Conservation (phyloP, 345 rosid genomes). For the Turnera subulata region DNA sequence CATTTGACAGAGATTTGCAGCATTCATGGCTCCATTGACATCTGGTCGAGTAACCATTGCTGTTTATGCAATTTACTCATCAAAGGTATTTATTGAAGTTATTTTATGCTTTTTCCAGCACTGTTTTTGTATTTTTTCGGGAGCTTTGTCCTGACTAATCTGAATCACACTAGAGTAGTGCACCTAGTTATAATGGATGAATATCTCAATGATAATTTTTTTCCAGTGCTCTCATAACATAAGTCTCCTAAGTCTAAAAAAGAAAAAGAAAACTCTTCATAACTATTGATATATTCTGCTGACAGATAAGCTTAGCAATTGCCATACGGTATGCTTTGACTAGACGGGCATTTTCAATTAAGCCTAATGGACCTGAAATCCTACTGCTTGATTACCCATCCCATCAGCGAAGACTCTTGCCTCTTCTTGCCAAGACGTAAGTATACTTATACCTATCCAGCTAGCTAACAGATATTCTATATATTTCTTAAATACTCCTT, state of each 20-base stretch:
- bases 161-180: too few relatives aligned
- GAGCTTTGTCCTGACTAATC: too few relatives aligned
- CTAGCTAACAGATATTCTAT: slow-evolving; percentile 1
- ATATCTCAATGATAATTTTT: too few relatives aligned
- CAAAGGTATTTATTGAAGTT: slow-evolving; percentile 65
- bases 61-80: slow-evolving; percentile 47
- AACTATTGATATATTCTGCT: slow-evolving; percentile 29
- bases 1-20: slow-evolving; percentile 83
- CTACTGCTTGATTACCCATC: slow-evolving; percentile 91
- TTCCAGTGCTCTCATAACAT: too few relatives aligned
- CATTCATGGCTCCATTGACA: slow-evolving; percentile 92
- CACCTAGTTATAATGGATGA: too few relatives aligned
- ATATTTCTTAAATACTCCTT: neutral
- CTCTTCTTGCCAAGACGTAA: slow-evolving; percentile 93
- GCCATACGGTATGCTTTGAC: slow-evolving; percentile 79
- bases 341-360: slow-evolving; percentile 74
- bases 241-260: too few relatives aligned
- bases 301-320: slow-evolving; percentile 69
- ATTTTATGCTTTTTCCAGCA: too few relatives aligned
- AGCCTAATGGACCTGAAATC: slow-evolving; percentile 71
- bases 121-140: too few relatives aligned
- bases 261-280: too few relatives aligned
- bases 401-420: slow-evolving; percentile 87
- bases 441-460: slow-evolving; percentile 16
- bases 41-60: slow-evolving; percentile 84